Evolutionary conservation across 345 rosid genomes (phyloP).

Genomic region (rapeseed (Brassica napus)): DNA sequence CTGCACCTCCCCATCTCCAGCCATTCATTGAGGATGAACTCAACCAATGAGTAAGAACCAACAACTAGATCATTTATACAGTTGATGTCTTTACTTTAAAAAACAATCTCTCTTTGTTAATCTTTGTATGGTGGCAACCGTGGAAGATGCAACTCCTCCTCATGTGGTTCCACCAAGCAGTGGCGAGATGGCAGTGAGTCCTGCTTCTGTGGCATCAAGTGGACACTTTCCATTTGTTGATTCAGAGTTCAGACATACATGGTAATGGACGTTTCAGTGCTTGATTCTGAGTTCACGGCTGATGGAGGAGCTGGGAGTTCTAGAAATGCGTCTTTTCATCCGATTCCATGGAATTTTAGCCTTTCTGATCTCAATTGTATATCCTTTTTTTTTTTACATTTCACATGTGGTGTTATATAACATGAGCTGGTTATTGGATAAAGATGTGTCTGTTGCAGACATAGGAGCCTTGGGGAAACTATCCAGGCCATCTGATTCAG

Average conservation of each 20-base stretch:
- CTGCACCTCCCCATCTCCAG: conserved; percentile 43
- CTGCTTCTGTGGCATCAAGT: conserved; percentile 86
- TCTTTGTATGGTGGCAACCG: conserved; percentile 58
- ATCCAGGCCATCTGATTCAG: conserved; percentile 91
- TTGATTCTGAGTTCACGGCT: conserved; percentile 81
- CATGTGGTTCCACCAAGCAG: conserved; percentile 64
- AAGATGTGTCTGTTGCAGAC: conserved; percentile 55
- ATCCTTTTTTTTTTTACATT: too few species aligned
- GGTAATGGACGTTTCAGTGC: conserved; percentile 82
- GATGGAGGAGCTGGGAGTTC: conserved; percentile 68
- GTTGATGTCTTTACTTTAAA: background rate
- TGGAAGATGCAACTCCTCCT: conserved; percentile 53
- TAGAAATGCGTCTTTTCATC: conserved; percentile 81
- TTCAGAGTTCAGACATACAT: conserved; percentile 52
- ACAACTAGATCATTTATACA: background rate
- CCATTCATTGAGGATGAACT: conserved; percentile 68
- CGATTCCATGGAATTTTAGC: conserved; percentile 90
- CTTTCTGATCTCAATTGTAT: conserved; percentile 57
- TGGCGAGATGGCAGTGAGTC: conserved; percentile 75
- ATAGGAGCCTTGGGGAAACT: conserved; percentile 83
- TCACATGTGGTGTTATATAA: too few species aligned
- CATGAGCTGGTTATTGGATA: conserved; percentile 17
- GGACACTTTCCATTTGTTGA: conserved; percentile 86
- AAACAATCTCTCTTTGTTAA: background rate
- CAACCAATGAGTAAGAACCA: conserved; percentile 73